Base-by-base conservation (phyloP, 2,329 filamentous ascomycete species). In the Rhynchosporium agropyri region DNA sequence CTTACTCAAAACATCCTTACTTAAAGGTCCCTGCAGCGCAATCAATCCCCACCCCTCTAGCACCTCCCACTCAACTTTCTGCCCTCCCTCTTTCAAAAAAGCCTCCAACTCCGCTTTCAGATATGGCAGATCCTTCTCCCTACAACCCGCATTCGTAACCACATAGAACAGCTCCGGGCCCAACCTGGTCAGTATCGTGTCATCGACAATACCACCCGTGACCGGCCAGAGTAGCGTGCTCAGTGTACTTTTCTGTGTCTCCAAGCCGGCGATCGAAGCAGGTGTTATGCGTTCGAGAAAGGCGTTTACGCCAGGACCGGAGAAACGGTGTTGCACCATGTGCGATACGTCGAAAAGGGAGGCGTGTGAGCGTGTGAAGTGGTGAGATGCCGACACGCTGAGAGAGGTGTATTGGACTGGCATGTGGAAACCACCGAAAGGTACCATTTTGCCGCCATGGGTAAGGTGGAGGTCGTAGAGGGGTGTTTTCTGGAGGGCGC, bases 311-410 rank as follows among this genome's bases (percentile, higher is more conserved):
- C 90, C 90, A 6, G 91, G 86, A 0, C 95, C 95, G 58, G 85
- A 85, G 74, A 99, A 87, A 69, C 88, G 84, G 76, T 97, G 92
- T 79, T 97, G 93, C 67, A 89, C 92, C 94, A 98, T 98, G 79
- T 98, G 95, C 75, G 89, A 89, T 60, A 98, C 95, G 77, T 99
- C 95, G 74, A 99, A 99, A 67, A 99, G 80, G 67, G 92, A 97
- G 63, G 91, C 90, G 77, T 93, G 90, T 71, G 87, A 83, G 60
- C 95, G 87, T 15, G 95, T 98, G 83, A 94, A 97, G 71, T 87
- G 83, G 80, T 98, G 95, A 58, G 92, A 96, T 65, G 92, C 90
- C 69, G 85, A 83, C 67, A 97, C 89, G 70, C 89, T 88, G 68
- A 90, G 83, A 68, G 87, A 84, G 40, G 83, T 78, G 80, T 98